Conservation (phyloP, 306 rosid genomes). For the Prunus salicina region DNA sequence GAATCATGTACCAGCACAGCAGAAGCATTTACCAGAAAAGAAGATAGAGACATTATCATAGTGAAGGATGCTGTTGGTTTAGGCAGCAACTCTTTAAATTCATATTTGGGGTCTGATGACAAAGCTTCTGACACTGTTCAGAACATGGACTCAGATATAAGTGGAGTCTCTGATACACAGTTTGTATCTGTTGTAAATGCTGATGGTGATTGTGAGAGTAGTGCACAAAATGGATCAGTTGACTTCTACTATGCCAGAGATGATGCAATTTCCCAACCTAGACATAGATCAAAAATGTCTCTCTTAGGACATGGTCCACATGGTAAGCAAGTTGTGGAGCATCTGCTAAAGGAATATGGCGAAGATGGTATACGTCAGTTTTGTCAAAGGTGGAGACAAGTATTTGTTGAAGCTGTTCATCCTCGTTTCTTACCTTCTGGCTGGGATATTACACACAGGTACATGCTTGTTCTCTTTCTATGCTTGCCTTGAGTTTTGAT, state of each 20-base stretch:
- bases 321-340: constrained; percentile 87
- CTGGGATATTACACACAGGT: constrained; percentile 97
- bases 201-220: constrained; percentile 25
- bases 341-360: constrained; percentile 62
- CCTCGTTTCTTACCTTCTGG: constrained; percentile 91
- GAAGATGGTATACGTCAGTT: constrained; percentile 72
- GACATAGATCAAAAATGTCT: constrained; percentile 61
- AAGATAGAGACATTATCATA: constrained; percentile 21
- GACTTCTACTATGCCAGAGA: constrained; percentile 15
- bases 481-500: background rate
- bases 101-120: constrained; percentile 38
- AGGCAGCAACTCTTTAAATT: constrained; percentile 27
- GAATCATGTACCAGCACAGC: constrained; percentile 28
- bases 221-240: constrained; percentile 31
- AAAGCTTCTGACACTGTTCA: constrained; percentile 26
- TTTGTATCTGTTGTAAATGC: constrained; percentile 24
- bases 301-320: constrained; percentile 96
- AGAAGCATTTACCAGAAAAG: constrained; percentile 8
- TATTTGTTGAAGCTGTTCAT: constrained; percentile 67
- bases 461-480: constrained; percentile 8
- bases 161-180: constrained; percentile 20
- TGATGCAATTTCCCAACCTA: constrained; percentile 35
- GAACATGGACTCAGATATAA: constrained; percentile 21
- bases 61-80: constrained; percentile 23
- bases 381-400: constrained; percentile 95